Conservation (phyloP, 352 stramenopile species). For the Plasmopara halstedii region DNA sequence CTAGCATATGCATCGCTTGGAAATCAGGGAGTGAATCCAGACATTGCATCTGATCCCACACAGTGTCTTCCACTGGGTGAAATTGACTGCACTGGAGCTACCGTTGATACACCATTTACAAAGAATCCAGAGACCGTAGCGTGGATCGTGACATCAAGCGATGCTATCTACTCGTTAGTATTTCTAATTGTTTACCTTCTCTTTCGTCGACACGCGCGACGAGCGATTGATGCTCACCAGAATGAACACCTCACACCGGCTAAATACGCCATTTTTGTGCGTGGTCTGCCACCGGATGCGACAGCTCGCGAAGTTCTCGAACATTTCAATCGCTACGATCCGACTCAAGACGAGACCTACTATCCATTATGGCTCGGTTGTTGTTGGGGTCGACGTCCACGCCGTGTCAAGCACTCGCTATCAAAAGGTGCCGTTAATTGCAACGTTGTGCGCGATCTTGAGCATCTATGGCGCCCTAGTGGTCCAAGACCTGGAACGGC, state of each 20-base stretch:
- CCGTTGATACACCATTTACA: conserved; percentile 66
- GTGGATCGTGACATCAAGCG: conserved; percentile 66
- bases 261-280: conserved; percentile 77
- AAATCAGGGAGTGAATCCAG: conserved; percentile 66
- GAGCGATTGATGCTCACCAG: conserved; percentile 54
- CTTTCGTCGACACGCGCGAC: conserved; percentile 33
- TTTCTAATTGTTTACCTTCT: conserved; percentile 64
- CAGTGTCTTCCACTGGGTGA: conserved; percentile 39
- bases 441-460: conserved; percentile 51
- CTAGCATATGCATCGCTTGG: conserved; percentile 67
- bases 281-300: conserved; percentile 56
- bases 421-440: conserved; percentile 34
- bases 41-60: conserved; percentile 32
- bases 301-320: conserved; percentile 55
- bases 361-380: conserved; percentile 52
- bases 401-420: conserved; percentile 40
- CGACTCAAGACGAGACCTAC: conserved; percentile 55
- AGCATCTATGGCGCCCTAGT: conserved; percentile 39
- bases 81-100: conserved; percentile 69
- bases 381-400: conserved; percentile 45
- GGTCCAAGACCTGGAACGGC: neutral
- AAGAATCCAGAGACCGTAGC: conserved; percentile 39
- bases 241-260: conserved; percentile 72
- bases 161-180: conserved; percentile 55
- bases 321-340: conserved; percentile 81